These are phyloP conservation scores for Xylaria palmicola DNA, from an alignment of 495 filamentous ascomycete species.

Conservation along the genomic window DNA sequence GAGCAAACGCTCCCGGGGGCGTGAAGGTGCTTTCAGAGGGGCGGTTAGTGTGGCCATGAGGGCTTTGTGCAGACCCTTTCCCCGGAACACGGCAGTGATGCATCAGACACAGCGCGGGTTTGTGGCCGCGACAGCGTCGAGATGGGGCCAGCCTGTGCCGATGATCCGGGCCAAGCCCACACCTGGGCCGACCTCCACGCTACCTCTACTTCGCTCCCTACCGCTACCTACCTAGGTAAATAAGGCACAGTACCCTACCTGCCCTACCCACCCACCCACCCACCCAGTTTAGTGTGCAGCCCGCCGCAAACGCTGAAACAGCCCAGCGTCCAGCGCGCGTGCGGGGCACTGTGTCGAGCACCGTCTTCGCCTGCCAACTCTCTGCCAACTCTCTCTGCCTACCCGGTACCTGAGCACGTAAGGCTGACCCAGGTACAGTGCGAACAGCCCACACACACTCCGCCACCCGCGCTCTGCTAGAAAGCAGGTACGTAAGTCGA, in stretches of 20 bases:
- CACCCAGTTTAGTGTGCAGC: too few species aligned
- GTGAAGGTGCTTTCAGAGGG: conserved; percentile 13
- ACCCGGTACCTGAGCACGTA: not conserved
- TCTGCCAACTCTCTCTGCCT: too few species aligned
- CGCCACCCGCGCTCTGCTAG: not conserved
- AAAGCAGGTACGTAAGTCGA: not conserved
- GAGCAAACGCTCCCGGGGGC: conserved; percentile 6
- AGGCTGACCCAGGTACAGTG: conserved; percentile 1
- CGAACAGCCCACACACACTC: not conserved
- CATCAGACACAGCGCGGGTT: conserved; percentile 17
- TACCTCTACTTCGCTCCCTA: not conserved
- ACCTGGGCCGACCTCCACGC: conserved; percentile 7
- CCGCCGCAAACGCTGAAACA: too few species aligned
- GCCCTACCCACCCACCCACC: too few species aligned
- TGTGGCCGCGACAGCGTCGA: conserved; percentile 16
- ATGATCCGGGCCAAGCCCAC: conserved; percentile 17
- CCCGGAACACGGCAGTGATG: conserved; percentile 19
- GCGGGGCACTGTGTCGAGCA: too few species aligned
- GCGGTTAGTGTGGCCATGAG: conserved; percentile 15
- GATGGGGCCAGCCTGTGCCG: conserved; percentile 16
- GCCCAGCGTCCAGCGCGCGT: not conserved
- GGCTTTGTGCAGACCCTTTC: conserved; percentile 20
- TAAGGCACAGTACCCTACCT: too few species aligned
- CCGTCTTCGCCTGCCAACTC: too few species aligned
- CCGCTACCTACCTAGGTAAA: not conserved